Percentiles rank a stretch among this genome's conserved stretches.
Evolutionary conservation across 2,329 filamentous ascomycete species (phyloP).

Genomic region (Aspergillus tubingensis): DNA sequence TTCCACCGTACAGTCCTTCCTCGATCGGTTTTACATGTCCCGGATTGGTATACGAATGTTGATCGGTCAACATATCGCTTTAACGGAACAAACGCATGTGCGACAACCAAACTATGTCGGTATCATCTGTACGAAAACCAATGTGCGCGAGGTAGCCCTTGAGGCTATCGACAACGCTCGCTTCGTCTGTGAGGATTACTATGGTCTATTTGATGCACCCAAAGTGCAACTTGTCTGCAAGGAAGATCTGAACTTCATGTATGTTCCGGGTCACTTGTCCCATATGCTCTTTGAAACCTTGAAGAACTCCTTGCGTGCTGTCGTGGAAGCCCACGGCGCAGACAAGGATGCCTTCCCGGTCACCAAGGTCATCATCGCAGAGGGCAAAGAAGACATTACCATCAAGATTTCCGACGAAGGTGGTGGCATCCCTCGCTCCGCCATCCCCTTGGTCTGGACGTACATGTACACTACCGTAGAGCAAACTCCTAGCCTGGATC

Average conservation of each 20-base stretch:
- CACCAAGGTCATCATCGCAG: conserved; percentile 95
- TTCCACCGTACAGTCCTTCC: conserved; percentile 93
- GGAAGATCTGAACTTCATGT: conserved; percentile 96
- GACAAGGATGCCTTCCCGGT: conserved; percentile 96
- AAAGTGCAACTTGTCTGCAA: conserved; percentile 97
- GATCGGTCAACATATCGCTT: conserved; percentile 95
- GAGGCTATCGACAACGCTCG: conserved; percentile 98
- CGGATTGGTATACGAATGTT: conserved; percentile 99
- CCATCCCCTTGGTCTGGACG: conserved; percentile 98
- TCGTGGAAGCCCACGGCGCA: conserved; percentile 91
- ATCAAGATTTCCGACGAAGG: conserved; percentile 98
- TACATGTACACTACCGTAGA: conserved; percentile 99
- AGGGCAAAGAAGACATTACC: conserved; percentile 97
- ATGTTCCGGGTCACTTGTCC: conserved; percentile 95
- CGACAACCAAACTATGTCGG: conserved; percentile 93
- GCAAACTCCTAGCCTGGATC: conserved; percentile 89
- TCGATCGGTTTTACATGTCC: conserved; percentile 99
- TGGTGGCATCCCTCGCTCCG: conserved; percentile 87
- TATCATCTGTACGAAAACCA: conserved; percentile 98
- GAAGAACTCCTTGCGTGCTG: conserved; percentile 95
- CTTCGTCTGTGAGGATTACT: conserved; percentile 99
- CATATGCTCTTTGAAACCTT: conserved; percentile 99
- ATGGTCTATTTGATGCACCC: conserved; percentile 93
- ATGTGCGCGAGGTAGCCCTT: conserved; percentile 88
- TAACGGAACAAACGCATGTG: conserved; percentile 89